Base-by-base conservation (phyloP, 116 monocot genomes). In the Cymodocea nodosa region DNA sequence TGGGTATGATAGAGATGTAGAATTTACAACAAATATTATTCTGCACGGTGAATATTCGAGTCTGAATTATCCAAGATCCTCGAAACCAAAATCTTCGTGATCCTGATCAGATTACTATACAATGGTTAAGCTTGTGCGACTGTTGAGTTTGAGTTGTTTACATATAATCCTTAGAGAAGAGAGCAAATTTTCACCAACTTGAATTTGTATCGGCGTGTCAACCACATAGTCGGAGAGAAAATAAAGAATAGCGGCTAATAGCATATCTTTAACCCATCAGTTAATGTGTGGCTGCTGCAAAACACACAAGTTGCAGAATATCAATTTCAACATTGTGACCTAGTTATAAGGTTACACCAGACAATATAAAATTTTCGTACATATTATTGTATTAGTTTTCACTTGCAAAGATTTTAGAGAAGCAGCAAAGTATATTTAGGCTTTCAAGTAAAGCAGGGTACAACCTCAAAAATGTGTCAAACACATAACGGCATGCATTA, bases 61-160 rank as follows among this genome's bases (percentile, higher is more conserved):
- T n/a, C n/a, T 50, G 64, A 50, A 9, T 50, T 8, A 23, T 14
- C 64, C 20, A 64, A 64, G 61, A 50, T 62, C 40, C 64, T 50
- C 2, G 23, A 64, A 63, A 4, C 13, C n/a, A 64, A 59, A 23
- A 68, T 57, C 56, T 58, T 57, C 17, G 68, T 50, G 68, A 68
- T 68, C 48, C 68, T 48, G 48, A 51, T 30, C 51, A 23, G 15
- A 24, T 30, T 44, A 18, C 52, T 65, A 15, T 30, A 52, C 23
- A 52, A 52, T 20, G 18, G 44, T 23, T 52, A 5, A 11, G 23
- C 1, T 13, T 34, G 20, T 52, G 30, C 49, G 19, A 51, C 24
- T 65, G 30, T 65, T 52, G 51, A 16, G 24, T 15, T 52, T 25
- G 16, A 15, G 39, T 52, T 6, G 20, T 48, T n/a, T 64, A 30